Base-by-base conservation (phyloP, 768 basidiomycete genomes). In the Mycena rebaudengoi region DNA sequence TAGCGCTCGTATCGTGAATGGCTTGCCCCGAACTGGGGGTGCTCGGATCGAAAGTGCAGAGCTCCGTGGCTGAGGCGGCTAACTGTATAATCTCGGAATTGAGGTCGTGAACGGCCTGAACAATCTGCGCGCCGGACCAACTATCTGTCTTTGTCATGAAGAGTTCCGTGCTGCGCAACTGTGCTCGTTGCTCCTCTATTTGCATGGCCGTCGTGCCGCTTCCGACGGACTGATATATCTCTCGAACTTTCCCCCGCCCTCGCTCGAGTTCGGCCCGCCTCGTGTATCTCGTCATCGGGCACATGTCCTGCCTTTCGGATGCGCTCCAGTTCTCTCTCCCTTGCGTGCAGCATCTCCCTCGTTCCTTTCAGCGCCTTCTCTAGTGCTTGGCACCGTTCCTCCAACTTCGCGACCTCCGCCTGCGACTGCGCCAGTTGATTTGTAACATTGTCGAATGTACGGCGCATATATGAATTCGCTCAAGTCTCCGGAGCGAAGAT, bases 71-170 rank as follows among this genome's bases (percentile, higher is more conserved):
- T 23, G 88, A 85, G 16, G 91, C 90, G 10, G 91, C 88, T 62
- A 91, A 91, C 65, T 91, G 91, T n/a, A 91, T 82, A 61, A 92
- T 89, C 75, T 92, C 91, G 0, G 89, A 87, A 71, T 93, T 93
- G 73, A 93, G 83, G 69, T 93, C 91, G 65, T 90, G 88, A 14
- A 93, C 87, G 3, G 90, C 88, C 71, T 93, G 91, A 48, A 93
- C 84, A 72, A 93, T 83, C 72, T 92, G 90, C 1, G 90, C 87
- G 13, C 91, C 91, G 2, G 91, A 91, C 89, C 88, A 91, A 29
- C 75, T 78, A 74, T 93, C 91, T 30, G 86, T 88, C 63, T 91
- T 88, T 16, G 90, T 91, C 78, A 92, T 82, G 74, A 88, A 92
- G 21, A 82, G 79, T 71, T 92, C 92, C 57, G 80, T 75, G 70